Base-by-base conservation (phyloP, 75 land plant genomes). In the Cunninghamia lanceolata region DNA sequence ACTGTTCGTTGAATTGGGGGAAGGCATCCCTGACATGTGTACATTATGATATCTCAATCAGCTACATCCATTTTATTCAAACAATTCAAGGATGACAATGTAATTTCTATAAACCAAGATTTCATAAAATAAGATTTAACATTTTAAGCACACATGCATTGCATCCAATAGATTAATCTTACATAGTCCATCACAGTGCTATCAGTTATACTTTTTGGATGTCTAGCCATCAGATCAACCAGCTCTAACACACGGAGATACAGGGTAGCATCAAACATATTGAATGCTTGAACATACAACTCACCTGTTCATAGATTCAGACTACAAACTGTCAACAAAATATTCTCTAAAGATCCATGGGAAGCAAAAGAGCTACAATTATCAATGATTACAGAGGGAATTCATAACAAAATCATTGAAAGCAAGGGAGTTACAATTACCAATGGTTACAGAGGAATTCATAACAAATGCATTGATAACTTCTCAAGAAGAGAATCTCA, bases 1-100 rank as follows among this genome's bases (percentile, higher is more conserved):
- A 96, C 86, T 34, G 93, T 92, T 46, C 95, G 95, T 82, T 95
- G 99, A 30, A 95, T 89, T 47, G 90, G 93, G 46, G 93, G 89
- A 66, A 95, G 76, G 88, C 82, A 88, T 40, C 93, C 98, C 96
- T 95, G 86, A 8, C 46, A 42, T 63, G 35, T 81, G 10, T 43
- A 17, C 7, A 82, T 38, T 56, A 45, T 11, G 16, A 80, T 42
- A 39, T 42, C 46, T 45, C 46, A 19, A 35, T 45, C 32, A 54
- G 13, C 50, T 35, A 1, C 9, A 83, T 35, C 63, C 46, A 46
- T 25, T 45, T 82, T n/a, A 9, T 17, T 36, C 42, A 52, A 53
- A 54, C 66, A 53, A 52, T 54, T 54, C 21, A 35, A 83, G 32
- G 4, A 30, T 19, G 21, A 46, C 9, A 45, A 25, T n/a, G 47